Evolutionary conservation across 2,329 filamentous ascomycete genomes (phyloP).

Genomic region (Alternaria sp.): DNA sequence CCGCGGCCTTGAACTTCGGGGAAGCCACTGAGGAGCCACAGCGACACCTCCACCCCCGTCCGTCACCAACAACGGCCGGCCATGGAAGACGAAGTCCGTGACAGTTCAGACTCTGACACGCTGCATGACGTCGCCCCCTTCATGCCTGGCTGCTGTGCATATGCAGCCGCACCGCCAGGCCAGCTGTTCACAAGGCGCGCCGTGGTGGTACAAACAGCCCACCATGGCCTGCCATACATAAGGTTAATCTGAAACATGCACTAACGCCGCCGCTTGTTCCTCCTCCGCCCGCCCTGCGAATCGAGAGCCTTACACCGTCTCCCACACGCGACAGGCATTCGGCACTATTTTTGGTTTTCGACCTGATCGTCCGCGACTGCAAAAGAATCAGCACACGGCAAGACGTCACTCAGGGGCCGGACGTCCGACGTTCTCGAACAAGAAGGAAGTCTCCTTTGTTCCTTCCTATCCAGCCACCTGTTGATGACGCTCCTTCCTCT

Average conservation of each 20-base stretch:
- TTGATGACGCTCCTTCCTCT: not conserved
- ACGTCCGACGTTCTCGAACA: not conserved
- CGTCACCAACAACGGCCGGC: not conserved
- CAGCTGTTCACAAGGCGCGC: conserved; percentile 11
- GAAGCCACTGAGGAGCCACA: conserved; percentile 16
- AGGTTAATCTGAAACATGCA: conserved; percentile 24
- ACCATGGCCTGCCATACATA: conserved; percentile 14
- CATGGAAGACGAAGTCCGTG: not conserved
- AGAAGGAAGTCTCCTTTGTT: not conserved
- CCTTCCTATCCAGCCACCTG: not conserved
- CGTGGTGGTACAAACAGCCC: conserved; percentile 14
- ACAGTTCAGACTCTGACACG: not conserved
- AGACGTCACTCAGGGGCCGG: not conserved
- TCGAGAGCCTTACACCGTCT: conserved; percentile 1
- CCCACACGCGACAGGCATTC: not conserved
- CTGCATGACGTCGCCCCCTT: conserved; percentile 5
- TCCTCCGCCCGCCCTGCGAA: conserved; percentile 5
- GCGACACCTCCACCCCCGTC: not conserved
- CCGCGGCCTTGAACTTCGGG: conserved; percentile 8
- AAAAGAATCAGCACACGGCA: not conserved
- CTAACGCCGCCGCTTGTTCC: conserved; percentile 16
- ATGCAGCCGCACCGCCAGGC: conserved; percentile 4
- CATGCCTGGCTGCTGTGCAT: not conserved
- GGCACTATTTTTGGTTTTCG: not conserved
- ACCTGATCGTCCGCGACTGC: not conserved